Conservation (phyloP, 2,329 filamentous ascomycete species). For the Grosmannia penicillata region DNA sequence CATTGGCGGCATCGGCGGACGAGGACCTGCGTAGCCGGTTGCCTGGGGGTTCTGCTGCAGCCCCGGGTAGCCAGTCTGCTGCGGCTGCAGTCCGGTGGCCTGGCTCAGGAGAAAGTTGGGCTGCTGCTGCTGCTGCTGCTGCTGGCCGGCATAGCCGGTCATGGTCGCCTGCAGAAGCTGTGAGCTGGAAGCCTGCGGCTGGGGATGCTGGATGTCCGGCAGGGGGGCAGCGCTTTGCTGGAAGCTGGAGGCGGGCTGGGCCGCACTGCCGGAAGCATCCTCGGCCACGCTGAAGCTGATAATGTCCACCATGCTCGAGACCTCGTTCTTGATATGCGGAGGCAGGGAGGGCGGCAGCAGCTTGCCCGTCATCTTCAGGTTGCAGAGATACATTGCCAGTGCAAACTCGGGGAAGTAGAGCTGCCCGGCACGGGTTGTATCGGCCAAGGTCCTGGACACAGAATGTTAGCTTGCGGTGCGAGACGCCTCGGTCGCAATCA, state of each 20-base stretch:
- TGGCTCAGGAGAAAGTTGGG: slow-evolving; percentile 44
- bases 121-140: slow-evolving; percentile 26
- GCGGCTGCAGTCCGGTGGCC: slow-evolving; percentile 44
- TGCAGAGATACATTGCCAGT: slow-evolving; percentile 96
- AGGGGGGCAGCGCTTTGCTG: slow-evolving; percentile 33
- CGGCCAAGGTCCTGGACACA: slow-evolving; percentile 60
- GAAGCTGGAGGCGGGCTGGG: slow-evolving; percentile 35
- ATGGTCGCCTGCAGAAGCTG: slow-evolving; percentile 51
- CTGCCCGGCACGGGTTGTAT: slow-evolving; percentile 92
- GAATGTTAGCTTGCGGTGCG: slow-evolving; percentile 5
- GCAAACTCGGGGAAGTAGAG: slow-evolving; percentile 96
- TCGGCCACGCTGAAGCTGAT: slow-evolving; percentile 90
- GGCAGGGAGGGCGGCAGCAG: slow-evolving; percentile 60
- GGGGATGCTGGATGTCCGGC: slow-evolving; percentile 50
- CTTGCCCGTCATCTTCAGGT: slow-evolving; percentile 80
- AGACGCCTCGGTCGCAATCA: not conserved
- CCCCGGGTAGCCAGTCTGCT: slow-evolving; percentile 56
- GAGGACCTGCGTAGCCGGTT: slow-evolving; percentile 67
- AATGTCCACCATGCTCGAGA: slow-evolving; percentile 98
- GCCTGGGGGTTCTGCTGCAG: slow-evolving; percentile 50
- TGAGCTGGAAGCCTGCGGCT: slow-evolving; percentile 59
- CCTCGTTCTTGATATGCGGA: slow-evolving; percentile 84
- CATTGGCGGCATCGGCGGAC: slow-evolving; percentile 84
- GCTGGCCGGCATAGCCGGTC: slow-evolving; percentile 50
- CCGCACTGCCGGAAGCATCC: slow-evolving; percentile 29